Base-by-base conservation (phyloP, 192 early-diverging fungal species). In the Irineochytrium annulatum region DNA sequence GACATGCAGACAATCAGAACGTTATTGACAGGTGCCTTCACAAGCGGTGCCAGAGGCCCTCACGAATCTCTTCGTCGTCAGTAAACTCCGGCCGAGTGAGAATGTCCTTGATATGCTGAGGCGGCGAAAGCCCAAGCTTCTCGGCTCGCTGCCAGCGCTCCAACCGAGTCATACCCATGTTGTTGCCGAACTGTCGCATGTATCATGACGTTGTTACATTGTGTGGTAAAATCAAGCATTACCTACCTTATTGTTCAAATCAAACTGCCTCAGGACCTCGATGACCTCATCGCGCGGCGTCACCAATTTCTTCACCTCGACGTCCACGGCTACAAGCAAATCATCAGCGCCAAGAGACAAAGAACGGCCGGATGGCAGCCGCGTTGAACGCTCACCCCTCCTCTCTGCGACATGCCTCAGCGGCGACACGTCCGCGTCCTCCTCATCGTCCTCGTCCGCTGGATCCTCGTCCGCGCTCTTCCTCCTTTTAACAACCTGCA, bases 81-180 rank as follows among this genome's bases (percentile, higher is more conserved):
- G 39, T 17, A 17, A 37, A 53, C 44, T 64, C 52, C 14, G 26
- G 30, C 3, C 44, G 43, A 8, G 8, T 24, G 2, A 74, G 45
- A 13, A 74, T 48, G 13, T 30, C 22, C 31, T 34, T 20, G 24
- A 76, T 45, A 22, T 76, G 55, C 13, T 44, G 13, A 3, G 80
- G 78, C 22, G 80, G 80, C 19, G 76, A 57, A 11, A 83, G 59
- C 3, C 67, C 71, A 14, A 83, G 67, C 34, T 62, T 70, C 16
- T 72, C 24, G 16, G 78, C 78, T 34, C 78, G 59, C 34, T 83
- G 67, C 82, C 82, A 84, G 20, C 82, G 67, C 45, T 77, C 77
- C 63, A 81, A 53, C 19, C 82, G 49, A 32, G 75, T 62, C 11
- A 84, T 19, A 24, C 82, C 82, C 39, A 84, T 71, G 57, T 76